These are phyloP conservation scores for Ehretia macrophylla DNA, from an alignment of 257 asterid genomes.

Conservation along the genomic window DNA sequence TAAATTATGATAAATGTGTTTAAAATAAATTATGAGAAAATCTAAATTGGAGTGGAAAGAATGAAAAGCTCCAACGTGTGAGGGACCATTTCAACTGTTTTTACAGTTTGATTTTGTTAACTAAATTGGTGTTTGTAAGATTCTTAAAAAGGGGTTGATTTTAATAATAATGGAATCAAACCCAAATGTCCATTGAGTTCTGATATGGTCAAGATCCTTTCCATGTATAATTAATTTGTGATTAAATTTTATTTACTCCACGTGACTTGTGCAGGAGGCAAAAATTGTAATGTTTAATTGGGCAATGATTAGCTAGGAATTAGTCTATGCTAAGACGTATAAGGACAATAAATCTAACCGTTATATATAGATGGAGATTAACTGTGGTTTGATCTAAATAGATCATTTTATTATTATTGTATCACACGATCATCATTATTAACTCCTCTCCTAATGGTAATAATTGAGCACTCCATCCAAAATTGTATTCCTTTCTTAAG, in stretches of 20 bases:
- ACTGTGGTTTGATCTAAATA: too few species aligned
- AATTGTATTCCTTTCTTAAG: too few species aligned
- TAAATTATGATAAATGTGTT: too few species aligned
- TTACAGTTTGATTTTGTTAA: not conserved
- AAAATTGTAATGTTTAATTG: not conserved
- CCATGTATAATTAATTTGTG: not conserved
- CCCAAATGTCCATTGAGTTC: constrained; percentile 5
- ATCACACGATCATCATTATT: too few species aligned
- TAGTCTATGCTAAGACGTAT: not conserved
- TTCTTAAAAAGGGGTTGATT: not conserved
- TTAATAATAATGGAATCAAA: not conserved
- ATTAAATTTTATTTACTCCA: not conserved
- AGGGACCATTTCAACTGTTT: constrained; percentile 4
- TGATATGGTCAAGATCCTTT: constrained; percentile 7
- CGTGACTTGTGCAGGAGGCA: constrained; percentile 6
- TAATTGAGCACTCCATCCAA: too few species aligned
- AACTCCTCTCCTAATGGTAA: too few species aligned
- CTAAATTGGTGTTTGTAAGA: constrained; percentile 1
- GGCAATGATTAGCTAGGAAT: not conserved
- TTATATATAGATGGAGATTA: not conserved
- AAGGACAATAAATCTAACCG: not conserved
- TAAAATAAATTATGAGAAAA: not conserved
- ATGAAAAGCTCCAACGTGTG: too few species aligned
- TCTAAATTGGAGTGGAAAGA: too few species aligned
- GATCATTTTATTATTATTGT: too few species aligned